phyloP scores from a whole-genome alignment of 805 yeast species.

The Saturnispora besseyi region DNA sequence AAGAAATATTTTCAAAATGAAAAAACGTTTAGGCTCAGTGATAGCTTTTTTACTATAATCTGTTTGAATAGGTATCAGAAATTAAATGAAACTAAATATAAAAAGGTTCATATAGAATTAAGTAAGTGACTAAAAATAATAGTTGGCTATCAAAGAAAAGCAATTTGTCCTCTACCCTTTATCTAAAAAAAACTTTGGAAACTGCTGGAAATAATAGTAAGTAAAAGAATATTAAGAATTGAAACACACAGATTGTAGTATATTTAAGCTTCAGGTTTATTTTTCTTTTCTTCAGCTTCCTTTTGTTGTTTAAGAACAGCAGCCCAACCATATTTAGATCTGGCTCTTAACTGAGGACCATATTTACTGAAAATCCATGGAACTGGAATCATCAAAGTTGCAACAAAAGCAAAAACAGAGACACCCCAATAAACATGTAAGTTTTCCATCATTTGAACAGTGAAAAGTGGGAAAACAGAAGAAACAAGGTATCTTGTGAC shows the following conservation, averaged over 20 bases:
- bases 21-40: no score
- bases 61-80: background rate
- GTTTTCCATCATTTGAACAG: constrained; percentile 70
- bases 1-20: no score
- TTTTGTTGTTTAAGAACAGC: constrained; percentile 28
- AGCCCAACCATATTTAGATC: constrained; percentile 51
- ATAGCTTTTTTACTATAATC: background rate
- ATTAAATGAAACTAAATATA: background rate
- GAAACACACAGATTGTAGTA: background rate
- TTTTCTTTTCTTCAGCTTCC: constrained; percentile 5
- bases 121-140: background rate
- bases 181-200: no score
- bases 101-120: background rate
- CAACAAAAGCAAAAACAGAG: constrained; percentile 54
- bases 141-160: no score
- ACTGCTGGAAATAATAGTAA: background rate
- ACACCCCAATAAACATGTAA: constrained; percentile 77
- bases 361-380: constrained; percentile 59
- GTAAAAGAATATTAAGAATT: background rate
- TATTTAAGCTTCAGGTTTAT: background rate
- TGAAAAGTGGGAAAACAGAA: constrained; percentile 76
- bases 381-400: constrained; percentile 63
- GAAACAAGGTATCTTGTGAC: constrained; percentile 67
- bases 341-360: constrained; percentile 49
- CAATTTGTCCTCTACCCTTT: no score